phyloP scores from a whole-genome alignment of 2,329 filamentous ascomycete species.

The Fusarium sp. region DNA sequence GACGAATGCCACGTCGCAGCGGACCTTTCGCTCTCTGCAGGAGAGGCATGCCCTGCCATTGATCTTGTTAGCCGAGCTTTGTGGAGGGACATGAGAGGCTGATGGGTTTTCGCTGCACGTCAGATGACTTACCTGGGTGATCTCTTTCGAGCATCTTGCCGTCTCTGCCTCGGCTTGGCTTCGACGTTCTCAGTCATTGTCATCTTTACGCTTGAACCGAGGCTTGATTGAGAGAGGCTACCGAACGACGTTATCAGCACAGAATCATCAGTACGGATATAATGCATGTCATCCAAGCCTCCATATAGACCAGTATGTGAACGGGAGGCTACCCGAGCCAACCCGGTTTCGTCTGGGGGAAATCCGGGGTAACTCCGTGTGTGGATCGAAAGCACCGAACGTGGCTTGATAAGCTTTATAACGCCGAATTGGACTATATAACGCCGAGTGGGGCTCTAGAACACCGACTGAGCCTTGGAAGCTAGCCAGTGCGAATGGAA shows the following conservation, averaged over 20 bases:
- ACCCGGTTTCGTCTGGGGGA: too few relatives aligned
- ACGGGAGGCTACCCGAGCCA: not conserved
- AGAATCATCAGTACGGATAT: not conserved
- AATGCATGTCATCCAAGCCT: not conserved
- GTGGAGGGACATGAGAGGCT: not conserved
- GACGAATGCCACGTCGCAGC: not conserved
- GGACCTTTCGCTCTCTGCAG: constrained; percentile 1
- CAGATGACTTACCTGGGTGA: not conserved
- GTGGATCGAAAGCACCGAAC: not conserved
- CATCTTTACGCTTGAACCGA: not conserved
- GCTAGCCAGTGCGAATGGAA: not conserved
- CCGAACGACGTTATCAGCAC: not conserved
- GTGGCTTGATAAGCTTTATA: not conserved
- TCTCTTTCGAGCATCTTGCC: not conserved
- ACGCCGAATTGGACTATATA: not conserved
- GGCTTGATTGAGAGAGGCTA: not conserved
- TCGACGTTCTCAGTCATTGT: not conserved
- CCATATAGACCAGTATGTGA: not conserved
- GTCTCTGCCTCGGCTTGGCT: not conserved
- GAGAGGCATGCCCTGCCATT: not conserved
- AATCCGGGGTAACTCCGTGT: not conserved
- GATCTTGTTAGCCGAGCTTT: not conserved
- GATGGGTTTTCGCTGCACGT: too few relatives aligned
- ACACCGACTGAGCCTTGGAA: not conserved
- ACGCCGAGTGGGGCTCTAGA: not conserved